Conservation (phyloP, 176 grass and related monocot genomes). For the Musa troglodytarum region DNA sequence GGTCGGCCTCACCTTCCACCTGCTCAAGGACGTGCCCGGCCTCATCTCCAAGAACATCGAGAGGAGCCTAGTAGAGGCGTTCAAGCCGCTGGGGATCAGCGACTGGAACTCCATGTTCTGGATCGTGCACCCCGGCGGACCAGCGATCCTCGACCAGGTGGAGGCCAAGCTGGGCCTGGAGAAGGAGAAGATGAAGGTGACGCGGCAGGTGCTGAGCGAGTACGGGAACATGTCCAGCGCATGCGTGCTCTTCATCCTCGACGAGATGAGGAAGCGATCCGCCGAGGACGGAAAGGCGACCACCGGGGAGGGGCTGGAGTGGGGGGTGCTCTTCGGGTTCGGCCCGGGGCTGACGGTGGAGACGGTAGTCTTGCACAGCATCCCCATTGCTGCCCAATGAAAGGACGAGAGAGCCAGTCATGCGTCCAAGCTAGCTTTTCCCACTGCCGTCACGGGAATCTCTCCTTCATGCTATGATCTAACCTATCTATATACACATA, state of each 20-base stretch:
- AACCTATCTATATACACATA: too few relatives aligned
- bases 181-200: not conserved
- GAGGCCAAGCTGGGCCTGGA: not conserved
- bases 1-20: slow-evolving; percentile 2
- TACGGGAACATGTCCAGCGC: not conserved
- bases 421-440: too few relatives aligned
- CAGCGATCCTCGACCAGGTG: not conserved
- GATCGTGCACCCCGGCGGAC: not conserved
- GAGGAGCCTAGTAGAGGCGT: not conserved
- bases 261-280: not conserved
- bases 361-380: not conserved
- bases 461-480: too few relatives aligned
- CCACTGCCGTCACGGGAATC: too few relatives aligned
- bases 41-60: not conserved
- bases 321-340: not conserved
- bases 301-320: not conserved
- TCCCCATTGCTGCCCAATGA: not conserved
- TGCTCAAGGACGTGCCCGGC: not conserved
- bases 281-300: not conserved
- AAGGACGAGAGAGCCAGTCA: too few relatives aligned
- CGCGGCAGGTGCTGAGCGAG: not conserved
- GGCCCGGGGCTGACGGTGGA: not conserved
- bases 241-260: slow-evolving; percentile 2
- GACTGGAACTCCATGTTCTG: slow-evolving; percentile 1
- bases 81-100: not conserved